phyloP scores from a whole-genome alignment of 345 rosid genomes.

The Eucalyptus pumila region DNA sequence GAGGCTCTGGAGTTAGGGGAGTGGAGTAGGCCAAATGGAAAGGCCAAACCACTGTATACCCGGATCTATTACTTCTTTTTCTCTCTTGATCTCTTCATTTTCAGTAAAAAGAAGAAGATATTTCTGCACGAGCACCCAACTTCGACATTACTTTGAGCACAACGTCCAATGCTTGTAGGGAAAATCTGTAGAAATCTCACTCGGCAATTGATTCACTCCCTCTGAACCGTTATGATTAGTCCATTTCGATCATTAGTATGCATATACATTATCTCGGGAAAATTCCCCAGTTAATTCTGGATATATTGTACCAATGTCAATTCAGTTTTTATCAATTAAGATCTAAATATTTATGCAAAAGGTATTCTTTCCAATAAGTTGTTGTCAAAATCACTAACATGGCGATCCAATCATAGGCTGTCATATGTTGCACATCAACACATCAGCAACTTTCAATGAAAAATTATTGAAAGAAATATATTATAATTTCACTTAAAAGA shows the following conservation, averaged over 20 bases:
- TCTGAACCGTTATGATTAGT: neutral
- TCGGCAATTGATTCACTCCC: too few species aligned
- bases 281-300: fast-evolving
- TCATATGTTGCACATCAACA: too few species aligned
- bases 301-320: neutral
- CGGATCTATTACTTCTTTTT: neutral
- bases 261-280: neutral
- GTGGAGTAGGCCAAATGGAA: neutral
- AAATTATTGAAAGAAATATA: too few species aligned
- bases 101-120: neutral
- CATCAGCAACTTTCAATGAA: too few species aligned
- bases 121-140: neutral
- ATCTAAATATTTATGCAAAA: neutral
- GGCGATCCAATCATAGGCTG: too few species aligned
- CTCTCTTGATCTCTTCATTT: neutral
- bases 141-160: neutral
- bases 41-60: neutral
- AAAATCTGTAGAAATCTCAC: too few species aligned
- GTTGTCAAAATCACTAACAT: too few species aligned
- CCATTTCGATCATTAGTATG: neutral
- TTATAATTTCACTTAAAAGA: too few species aligned
- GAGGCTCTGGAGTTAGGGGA: neutral
- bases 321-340: neutral
- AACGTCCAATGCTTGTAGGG: neutral
- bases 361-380: too few species aligned